Percentiles rank a stretch among this genome's conserved stretches.
These are phyloP conservation scores for Penicillium herquei DNA, from an alignment of 495 filamentous ascomycete species.

Conservation along the genomic window DNA sequence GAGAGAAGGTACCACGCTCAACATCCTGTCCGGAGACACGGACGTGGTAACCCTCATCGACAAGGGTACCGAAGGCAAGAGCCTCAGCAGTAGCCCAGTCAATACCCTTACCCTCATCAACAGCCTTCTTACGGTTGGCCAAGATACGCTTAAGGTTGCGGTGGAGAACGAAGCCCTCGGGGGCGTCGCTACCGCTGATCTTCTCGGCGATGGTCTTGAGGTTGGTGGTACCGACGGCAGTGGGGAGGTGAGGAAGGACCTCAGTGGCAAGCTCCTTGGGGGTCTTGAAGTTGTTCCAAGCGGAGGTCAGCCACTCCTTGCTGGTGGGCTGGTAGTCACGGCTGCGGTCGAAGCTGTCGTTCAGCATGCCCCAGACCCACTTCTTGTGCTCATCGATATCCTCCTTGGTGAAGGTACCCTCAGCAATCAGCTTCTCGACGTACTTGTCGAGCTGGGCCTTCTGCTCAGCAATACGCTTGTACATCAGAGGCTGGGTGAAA, in stretches of 20 bases:
- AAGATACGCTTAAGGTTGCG: slow-evolving; percentile 97
- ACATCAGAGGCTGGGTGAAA: slow-evolving; percentile 99
- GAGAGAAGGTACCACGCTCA: slow-evolving; percentile 98
- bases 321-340: slow-evolving; percentile 96
- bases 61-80: slow-evolving; percentile 88
- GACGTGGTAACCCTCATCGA: slow-evolving; percentile 91
- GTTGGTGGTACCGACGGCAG: slow-evolving; percentile 66
- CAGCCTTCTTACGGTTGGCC: slow-evolving; percentile 82
- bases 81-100: slow-evolving; percentile 98
- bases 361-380: slow-evolving; percentile 99
- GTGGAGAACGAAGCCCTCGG: slow-evolving; percentile 85
- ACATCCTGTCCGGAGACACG: slow-evolving; percentile 98
- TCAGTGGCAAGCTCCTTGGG: slow-evolving; percentile 96
- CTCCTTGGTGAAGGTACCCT: slow-evolving; percentile 92
- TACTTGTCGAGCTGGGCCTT: slow-evolving; percentile 82
- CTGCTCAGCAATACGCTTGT: slow-evolving; percentile 88
- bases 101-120: slow-evolving; percentile 88
- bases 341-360: slow-evolving; percentile 92
- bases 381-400: slow-evolving; percentile 99
- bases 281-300: slow-evolving; percentile 99
- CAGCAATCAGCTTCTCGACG: slow-evolving; percentile 79
- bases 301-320: slow-evolving; percentile 97
- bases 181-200: slow-evolving; percentile 65
- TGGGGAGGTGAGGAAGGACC: slow-evolving; percentile 88
- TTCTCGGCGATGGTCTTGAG: slow-evolving; percentile 76